Evolutionary conservation across 2,329 filamentous ascomycete species (phyloP), one percentile per base, ranked within the genome.

Genomic region (Akanthomyces lecanii): DNA sequence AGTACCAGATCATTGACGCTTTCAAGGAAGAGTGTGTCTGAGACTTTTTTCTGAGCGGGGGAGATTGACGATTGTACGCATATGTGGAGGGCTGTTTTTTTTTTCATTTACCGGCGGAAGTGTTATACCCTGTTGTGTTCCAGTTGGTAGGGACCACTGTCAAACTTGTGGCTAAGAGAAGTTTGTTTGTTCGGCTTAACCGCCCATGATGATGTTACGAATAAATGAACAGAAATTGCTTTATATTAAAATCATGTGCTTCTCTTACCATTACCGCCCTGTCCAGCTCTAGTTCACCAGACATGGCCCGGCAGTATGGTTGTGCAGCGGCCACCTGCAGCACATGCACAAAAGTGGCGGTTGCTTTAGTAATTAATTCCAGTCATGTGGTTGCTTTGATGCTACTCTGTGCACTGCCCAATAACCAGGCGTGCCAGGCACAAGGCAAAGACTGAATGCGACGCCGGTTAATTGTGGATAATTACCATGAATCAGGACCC

Each of bases 1-100:
- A 86, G 66, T 87, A 85, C 68, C 79, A 79, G 58, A 73, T 84
- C 23, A 81, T 87, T 63, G 78, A 84, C 62, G 84, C 81, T 1
- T 77, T 85, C 33, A 86, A 84, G 68, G 61, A 4, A 5, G 42
- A 55, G 14, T n/a, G 48, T 47, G 30, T 25, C 28, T 45, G 50
- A 54, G 28, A 16, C 12, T 12, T 36, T 42, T 36, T 38, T 50
- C 18, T 50, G 30, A 33, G 16, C 25, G 25, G 42, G 28, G 16
- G 7, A 2, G 18, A 21, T 6, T 16, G n/a, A n/a, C 7, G 47
- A 42, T 38, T 59, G 57, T 52, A 44, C 4, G 18, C 25, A 16
- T n/a, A 30, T 16, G 40, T 44, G 57, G 36, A 40, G 44, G 57
- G 57, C 47, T 44, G 44, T 16, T 30, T 47, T 60, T 33, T 48